Percentiles rank a stretch among this genome's conserved stretches.
phyloP scores from a whole-genome alignment of 805 yeast species.

The Wickerhamiella cacticola region DNA sequence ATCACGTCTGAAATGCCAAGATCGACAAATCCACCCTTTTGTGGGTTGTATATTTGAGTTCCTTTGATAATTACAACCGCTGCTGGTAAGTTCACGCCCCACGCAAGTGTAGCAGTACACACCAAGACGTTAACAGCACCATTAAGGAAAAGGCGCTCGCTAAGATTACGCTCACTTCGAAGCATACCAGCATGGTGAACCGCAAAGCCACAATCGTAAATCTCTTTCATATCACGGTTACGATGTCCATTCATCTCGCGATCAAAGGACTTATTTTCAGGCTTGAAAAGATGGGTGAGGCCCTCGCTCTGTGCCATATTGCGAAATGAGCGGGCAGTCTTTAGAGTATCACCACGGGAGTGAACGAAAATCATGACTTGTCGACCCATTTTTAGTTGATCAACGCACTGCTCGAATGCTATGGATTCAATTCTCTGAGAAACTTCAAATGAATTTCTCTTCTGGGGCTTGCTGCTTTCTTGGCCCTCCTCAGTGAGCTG shows the following conservation, averaged over 20 bases:
- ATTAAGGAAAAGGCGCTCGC: conserved; percentile 72
- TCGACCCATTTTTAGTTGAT: conserved; percentile 53
- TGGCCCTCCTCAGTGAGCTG: conserved; percentile 20
- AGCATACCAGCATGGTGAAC: conserved; percentile 97
- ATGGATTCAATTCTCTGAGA: conserved; percentile 63
- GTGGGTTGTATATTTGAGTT: conserved; percentile 88
- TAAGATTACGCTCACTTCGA: conserved; percentile 75
- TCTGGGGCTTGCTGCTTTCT: conserved; percentile 30
- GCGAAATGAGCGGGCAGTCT: conserved; percentile 63
- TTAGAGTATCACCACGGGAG: conserved; percentile 84
- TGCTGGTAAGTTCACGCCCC: conserved; percentile 99
- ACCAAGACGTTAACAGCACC: conserved; percentile 85
- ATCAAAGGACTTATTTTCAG: conserved; percentile 35
- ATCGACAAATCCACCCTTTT: conserved; percentile 88
- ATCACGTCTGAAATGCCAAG: conserved; percentile 93
- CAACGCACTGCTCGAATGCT: conserved; percentile 62
- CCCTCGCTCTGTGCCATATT: conserved; percentile 50
- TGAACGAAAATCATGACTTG: conserved; percentile 97
- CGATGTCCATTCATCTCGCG: conserved; percentile 58
- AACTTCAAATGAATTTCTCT: conserved; percentile 29
- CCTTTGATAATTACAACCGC: conserved; percentile 96
- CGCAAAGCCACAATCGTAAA: conserved; percentile 61
- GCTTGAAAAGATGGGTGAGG: conserved; percentile 48
- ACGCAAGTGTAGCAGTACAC: conserved; percentile 95
- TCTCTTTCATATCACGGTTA: conserved; percentile 67